These are phyloP conservation scores for Saccharomyces hybrid DNA, from an alignment of 1,139 yeast species.

Conservation along the genomic window DNA sequence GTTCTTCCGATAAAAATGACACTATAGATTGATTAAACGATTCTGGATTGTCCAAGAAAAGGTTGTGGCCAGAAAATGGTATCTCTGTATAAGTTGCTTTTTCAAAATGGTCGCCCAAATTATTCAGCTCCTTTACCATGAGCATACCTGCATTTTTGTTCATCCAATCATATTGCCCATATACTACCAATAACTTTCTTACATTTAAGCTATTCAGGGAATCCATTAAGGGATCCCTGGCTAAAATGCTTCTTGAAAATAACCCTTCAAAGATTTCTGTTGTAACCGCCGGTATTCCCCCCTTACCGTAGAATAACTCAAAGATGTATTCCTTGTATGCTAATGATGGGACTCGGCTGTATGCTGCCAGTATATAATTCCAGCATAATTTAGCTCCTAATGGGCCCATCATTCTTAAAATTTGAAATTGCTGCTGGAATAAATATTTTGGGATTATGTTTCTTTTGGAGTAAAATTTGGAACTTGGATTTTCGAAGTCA, in stretches of 20 bases:
- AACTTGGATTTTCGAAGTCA: constrained; percentile 18
- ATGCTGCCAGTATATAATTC: constrained; percentile 48
- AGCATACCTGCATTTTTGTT: constrained; percentile 56
- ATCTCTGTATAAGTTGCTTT: constrained; percentile 38
- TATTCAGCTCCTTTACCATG: constrained; percentile 38
- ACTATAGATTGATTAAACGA: constrained; percentile 41
- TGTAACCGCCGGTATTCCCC: constrained; percentile 10
- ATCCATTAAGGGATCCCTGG: constrained; percentile 62
- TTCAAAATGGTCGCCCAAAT: constrained; percentile 18
- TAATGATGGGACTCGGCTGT: constrained; percentile 40
- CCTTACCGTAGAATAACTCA: constrained; percentile 15
- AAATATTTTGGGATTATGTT: constrained; percentile 23
- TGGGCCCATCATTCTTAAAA: constrained; percentile 49
- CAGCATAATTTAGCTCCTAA: constrained; percentile 51
- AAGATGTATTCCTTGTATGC: constrained; percentile 20
- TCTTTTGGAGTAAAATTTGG: constrained; percentile 21
- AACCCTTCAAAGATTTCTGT: constrained; percentile 51
- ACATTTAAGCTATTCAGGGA: constrained; percentile 39
- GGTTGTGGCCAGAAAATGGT: constrained; percentile 59
- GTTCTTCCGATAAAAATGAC: neutral
- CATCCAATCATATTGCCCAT: constrained; percentile 82
- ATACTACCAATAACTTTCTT: constrained; percentile 48
- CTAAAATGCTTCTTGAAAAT: constrained; percentile 37
- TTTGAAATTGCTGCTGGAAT: constrained; percentile 33
- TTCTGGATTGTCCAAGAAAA: constrained; percentile 60